Percentiles rank a stretch among this genome's conserved stretches.
These are phyloP conservation scores for Phaeosphaeriaceae sp. DNA, from an alignment of 2,329 filamentous ascomycete genomes.

Conservation along the genomic window DNA sequence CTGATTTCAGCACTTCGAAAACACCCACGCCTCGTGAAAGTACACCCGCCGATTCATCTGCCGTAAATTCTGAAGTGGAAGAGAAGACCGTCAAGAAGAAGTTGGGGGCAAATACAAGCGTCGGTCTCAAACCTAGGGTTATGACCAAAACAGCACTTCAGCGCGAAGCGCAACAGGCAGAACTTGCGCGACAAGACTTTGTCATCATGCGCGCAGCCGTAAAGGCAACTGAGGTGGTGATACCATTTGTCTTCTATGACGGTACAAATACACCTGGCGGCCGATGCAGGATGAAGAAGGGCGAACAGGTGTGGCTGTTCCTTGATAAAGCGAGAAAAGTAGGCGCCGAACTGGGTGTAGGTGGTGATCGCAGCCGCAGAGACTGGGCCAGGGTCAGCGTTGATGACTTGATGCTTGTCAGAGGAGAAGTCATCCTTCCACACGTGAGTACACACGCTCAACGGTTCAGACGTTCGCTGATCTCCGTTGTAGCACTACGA, in stretches of 20 bases:
- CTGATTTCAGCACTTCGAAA: slow-evolving; percentile 52
- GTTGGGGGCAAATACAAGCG: slow-evolving; percentile 66
- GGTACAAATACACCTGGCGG: slow-evolving; percentile 89
- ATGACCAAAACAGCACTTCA: slow-evolving; percentile 78
- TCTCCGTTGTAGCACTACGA: slow-evolving; percentile 78
- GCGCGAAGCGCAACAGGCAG: slow-evolving; percentile 78
- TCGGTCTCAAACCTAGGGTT: slow-evolving; percentile 68
- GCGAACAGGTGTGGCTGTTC: slow-evolving; percentile 91
- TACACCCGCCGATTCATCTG: slow-evolving; percentile 47
- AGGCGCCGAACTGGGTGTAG: slow-evolving; percentile 80
- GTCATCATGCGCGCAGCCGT: slow-evolving; percentile 81
- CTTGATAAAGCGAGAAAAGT: slow-evolving; percentile 90
- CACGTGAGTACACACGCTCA: slow-evolving; percentile 66
- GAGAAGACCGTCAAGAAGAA: slow-evolving; percentile 51
- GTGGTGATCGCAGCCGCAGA: slow-evolving; percentile 68
- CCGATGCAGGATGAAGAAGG: slow-evolving; percentile 85
- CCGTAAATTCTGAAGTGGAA: slow-evolving; percentile 39
- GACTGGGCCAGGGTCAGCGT: slow-evolving; percentile 95
- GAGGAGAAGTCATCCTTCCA: slow-evolving; percentile 88
- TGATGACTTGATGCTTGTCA: slow-evolving; percentile 92
- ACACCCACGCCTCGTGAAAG: slow-evolving; percentile 49
- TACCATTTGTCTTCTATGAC: slow-evolving; percentile 97
- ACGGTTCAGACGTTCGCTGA: slow-evolving; percentile 14
- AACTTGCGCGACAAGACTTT: slow-evolving; percentile 79
- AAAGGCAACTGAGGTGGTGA: slow-evolving; percentile 84